Base-by-base conservation (phyloP, 768 basidiomycete genomes). In the Gloeopeniophorella convolvens region DNA sequence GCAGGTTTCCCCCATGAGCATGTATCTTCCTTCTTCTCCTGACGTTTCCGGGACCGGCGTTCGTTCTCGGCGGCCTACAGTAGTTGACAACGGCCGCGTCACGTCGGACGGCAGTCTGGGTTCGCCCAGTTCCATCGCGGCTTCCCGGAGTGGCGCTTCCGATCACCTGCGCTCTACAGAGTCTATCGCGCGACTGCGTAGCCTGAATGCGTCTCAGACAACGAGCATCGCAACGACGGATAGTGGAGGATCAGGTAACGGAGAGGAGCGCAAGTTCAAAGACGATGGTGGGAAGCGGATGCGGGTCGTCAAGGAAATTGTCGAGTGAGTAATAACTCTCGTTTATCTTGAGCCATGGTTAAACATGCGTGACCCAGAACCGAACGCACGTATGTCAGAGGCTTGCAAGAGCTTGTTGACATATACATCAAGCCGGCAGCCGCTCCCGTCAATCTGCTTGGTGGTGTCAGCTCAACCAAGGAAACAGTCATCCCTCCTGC, bases 341-440 rank as follows among this genome's bases (percentile, higher is more conserved):
- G 26, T 18, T 35, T n/a, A 8, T 34, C 28, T 51, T 44, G 20
- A 37, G 27, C 15, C 47, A 52, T 60, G 15, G 50, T 44, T 62
- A 24, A 63, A 55, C 58, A 48, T 44, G 27, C 7, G 26, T 52
- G 5, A 50, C 57, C 30, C 61, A 91, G 90, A 60, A 98, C 95
- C 36, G 96, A 99, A 68, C 77, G 87, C 54, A 92, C 93, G 1
- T 99, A 99, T 67, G 89, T 95, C 53, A 85, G 85, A 56, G 88
- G 91, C n/a, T 70, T 99, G 27, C 84, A 89, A 62, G 95, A 96
- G 65, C 79, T 99, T 8, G 83, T 94, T 42, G 88, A 91, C 51
- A 95, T 99, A 43, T 99, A 98, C 63, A 88, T 98, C 68, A 85
- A 82, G 62, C 92, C 93, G 36, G 84, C 86, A 5, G 73, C 79